Evolutionary conservation across 345 rosid species (phyloP), one percentile per base, ranked within the genome.

Genomic region (Ceriops decandra): DNA sequence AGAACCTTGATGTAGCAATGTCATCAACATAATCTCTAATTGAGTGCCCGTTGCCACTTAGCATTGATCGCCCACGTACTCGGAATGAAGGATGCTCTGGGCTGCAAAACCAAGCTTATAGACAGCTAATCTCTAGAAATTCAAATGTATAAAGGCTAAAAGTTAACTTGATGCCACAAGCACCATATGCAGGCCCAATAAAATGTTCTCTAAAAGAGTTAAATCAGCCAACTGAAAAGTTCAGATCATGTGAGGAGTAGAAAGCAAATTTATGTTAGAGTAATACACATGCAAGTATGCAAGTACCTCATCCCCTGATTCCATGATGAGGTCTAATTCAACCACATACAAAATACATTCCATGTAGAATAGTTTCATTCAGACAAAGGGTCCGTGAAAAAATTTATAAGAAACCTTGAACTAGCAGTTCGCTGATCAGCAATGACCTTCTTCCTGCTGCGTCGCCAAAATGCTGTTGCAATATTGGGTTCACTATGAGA

Each of bases 401-500:
- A 68, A 68, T 74, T 70, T 13, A 72, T 77, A 73, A 64, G 57
- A 74, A 84, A 92, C 97, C 99, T 92, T 73, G 97, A 92, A 85
- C 93, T 86, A 72, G 92, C 95, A 77, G 96, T 92, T 82, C 95
- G 85, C 81, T 87, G 98, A 78, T 95, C 98, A 28, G 90, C 89
- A 81, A 88, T 89, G 77, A 83, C 91, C 85, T 87, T 95, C 80
- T 86, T 85, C 83, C 97, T 83, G 83, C 86, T 85, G 74, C 91
- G 95, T 68, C 91, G 79, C 95, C 98, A 86, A 81, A 91, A 87
- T 72, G 87, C 79, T 67, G 85, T 85, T 30, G 96, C 91, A 52
- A 93, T 83, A 82, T 93, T 87, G 56, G 98, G 96, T 80, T 93
- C 98, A 74, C 97, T 93, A 76, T 91, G 90, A 52, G 97, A 93